A percentile compares a stretch with the other conserved stretches of the same genome.
These are phyloP conservation scores for Leccinellum albellum DNA, from an alignment of 768 basidiomycete genomes.

Conservation along the genomic window DNA sequence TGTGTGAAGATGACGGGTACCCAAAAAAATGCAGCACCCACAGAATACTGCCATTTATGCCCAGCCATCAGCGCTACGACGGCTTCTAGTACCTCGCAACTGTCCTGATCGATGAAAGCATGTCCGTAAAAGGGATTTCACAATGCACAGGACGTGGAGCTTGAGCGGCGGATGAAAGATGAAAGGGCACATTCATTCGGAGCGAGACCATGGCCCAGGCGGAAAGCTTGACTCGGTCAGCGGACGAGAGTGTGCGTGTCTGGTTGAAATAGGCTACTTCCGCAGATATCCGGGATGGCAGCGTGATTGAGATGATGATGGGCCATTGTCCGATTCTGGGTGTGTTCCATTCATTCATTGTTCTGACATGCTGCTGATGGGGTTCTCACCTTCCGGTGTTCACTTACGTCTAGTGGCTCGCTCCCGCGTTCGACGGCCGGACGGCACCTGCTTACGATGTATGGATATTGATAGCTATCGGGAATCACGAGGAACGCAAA, in stretches of 20 bases:
- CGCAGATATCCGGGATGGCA: not conserved
- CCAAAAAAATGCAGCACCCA: constrained; percentile 19
- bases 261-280: not conserved
- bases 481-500: constrained; percentile 14
- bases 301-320: constrained; percentile 16
- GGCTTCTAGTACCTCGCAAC: constrained; percentile 14
- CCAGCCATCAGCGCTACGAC: constrained; percentile 16
- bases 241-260: not conserved
- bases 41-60: constrained; percentile 22
- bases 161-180: constrained; percentile 22
- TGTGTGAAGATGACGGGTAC: constrained; percentile 18
- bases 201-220: constrained; percentile 2
- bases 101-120: constrained; percentile 15
- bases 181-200: constrained; percentile 22
- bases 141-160: constrained; percentile 30
- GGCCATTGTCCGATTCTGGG: constrained; percentile 6
- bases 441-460: constrained; percentile 10
- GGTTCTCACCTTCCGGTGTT: constrained; percentile 23
- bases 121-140: constrained; percentile 16
- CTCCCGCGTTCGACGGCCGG: constrained; percentile 28
- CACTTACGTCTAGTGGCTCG: constrained; percentile 33
- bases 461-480: constrained; percentile 20
- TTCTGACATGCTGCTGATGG: constrained; percentile 21
- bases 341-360: constrained; percentile 24
- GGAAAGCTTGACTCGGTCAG: constrained; percentile 3